Percentiles rank a stretch among this genome's conserved stretches.
Conservation (phyloP, 2,329 filamentous ascomycete species). For the Fusarium sp. region DNA sequence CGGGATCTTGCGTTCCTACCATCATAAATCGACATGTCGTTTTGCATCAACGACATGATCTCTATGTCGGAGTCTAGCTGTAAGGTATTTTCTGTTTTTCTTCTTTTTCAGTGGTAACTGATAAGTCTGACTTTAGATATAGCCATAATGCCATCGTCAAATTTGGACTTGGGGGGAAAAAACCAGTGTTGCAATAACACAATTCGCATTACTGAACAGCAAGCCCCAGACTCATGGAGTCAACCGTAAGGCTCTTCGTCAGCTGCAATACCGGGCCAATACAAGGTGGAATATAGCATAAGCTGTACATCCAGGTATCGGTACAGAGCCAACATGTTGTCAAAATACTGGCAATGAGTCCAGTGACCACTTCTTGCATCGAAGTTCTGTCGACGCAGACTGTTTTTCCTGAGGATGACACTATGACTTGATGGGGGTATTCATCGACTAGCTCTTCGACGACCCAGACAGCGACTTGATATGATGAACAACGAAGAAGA, state of each 20-base stretch:
- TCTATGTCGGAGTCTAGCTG: background rate
- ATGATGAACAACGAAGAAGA: background rate
- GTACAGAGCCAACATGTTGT: background rate
- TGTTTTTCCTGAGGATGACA: no score
- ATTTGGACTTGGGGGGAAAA: background rate
- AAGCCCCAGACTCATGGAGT: background rate
- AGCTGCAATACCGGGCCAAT: background rate
- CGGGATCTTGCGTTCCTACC: background rate
- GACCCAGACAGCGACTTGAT: background rate
- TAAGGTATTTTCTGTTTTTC: background rate
- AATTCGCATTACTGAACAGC: background rate
- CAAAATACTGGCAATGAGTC: background rate
- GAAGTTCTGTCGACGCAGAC: background rate
- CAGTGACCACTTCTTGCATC: background rate
- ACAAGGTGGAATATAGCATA: background rate
- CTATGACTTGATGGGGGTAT: background rate
- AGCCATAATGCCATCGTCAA: background rate
- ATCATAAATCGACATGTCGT: background rate
- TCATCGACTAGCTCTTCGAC: background rate
- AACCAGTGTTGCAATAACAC: background rate
- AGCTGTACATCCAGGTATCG: no score
- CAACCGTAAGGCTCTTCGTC: background rate
- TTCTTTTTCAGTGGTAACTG: background rate
- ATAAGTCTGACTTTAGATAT: background rate
- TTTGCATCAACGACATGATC: background rate